Evolutionary conservation across 495 filamentous ascomycete genomes (phyloP), one percentile per base, ranked within the genome.

Genomic region (Diplogelasinospora grovesii): DNA sequence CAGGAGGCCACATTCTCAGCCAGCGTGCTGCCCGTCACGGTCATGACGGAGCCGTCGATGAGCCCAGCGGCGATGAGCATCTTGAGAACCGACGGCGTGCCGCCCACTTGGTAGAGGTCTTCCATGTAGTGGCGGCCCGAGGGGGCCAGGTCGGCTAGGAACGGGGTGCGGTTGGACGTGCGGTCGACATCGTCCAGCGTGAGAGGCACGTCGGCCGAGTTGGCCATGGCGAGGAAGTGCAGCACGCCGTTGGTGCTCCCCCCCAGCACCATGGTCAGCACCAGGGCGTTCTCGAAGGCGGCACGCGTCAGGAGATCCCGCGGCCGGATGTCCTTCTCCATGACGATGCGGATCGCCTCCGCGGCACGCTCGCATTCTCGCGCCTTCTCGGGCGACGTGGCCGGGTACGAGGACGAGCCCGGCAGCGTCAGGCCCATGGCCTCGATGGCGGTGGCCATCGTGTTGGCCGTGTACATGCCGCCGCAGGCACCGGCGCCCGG

Each of bases 401-500:
- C 92, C 3, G 90, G 89, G 39, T 81, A 95, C 1, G 86, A 90
- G 0, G 88, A 94, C 1, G 87, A 95, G 8, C 90, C 90, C 0
- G 92, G 90, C 11, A 96, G 71, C 2, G 79, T 80, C 16, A 98
- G 73, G 38, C 92, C 92, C 86, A 98, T 94, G 6, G 88, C 85
- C 61, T 98, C 92, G 48, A 98, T 88, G 10, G 89, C 89, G 0
- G 89, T 93, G 4, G 87, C 85, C 89, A 98, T 95, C 2, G 92
- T 96, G 61, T 98, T 98, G 40, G 92, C 92, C 2, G 92, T 98
- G 63, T 85, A 77, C 86, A 98, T 98, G 34, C 92, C 92, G 48
- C 92, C 92, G 53, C 92, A 98, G n/a, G 89, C 89, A 22, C 90
- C 90, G 10, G 85, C 80, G 10, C 86, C 88, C 18, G 92, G 92